Percentiles rank a stretch among this genome's conserved stretches.
Evolutionary conservation across 768 basidiomycete species (phyloP).

Genomic region (Pleurotus platypus): DNA sequence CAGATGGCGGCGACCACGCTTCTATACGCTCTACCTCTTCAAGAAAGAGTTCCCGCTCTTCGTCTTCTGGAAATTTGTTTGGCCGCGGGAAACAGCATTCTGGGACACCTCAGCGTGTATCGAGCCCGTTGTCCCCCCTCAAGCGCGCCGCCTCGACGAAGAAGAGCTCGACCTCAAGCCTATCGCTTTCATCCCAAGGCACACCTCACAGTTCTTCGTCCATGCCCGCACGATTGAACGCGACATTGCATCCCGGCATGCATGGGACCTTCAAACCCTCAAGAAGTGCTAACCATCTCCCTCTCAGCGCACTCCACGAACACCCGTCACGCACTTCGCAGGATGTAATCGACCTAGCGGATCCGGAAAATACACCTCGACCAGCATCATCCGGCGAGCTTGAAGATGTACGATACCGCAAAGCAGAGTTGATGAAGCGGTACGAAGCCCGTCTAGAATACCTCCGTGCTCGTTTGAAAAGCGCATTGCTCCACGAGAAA

Average conservation of each 20-base stretch:
- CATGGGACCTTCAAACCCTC: constrained; percentile 46
- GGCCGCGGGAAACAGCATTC: background rate
- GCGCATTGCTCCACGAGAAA: constrained; percentile 82
- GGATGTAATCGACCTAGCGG: constrained; percentile 16
- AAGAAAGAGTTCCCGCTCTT: constrained; percentile 20
- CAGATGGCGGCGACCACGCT: constrained; percentile 7
- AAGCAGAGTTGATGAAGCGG: constrained; percentile 66
- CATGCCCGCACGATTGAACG: constrained; percentile 21
- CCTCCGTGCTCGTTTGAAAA: constrained; percentile 77
- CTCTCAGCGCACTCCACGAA: constrained; percentile 50
- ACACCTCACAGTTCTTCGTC: constrained; percentile 27
- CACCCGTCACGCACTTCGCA: constrained; percentile 24
- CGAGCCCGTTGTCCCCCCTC: background rate
- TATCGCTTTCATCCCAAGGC: constrained; percentile 4
- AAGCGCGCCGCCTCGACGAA: background rate
- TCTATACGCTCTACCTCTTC: constrained; percentile 23
- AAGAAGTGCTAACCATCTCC: constrained; percentile 44
- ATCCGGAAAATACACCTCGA: constrained; percentile 27
- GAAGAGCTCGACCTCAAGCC: constrained; percentile 4
- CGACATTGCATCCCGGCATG: constrained; percentile 26
- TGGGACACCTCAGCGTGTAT: background rate
- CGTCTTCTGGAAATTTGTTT: background rate
- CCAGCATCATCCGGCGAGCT: constrained; percentile 51
- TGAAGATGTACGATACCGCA: constrained; percentile 63
- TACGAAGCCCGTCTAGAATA: constrained; percentile 79